Evolutionary conservation across 108 stramenopile genomes (phyloP), one percentile per base, ranked within the genome.

Genomic region (Cyclotella baltica): DNA sequence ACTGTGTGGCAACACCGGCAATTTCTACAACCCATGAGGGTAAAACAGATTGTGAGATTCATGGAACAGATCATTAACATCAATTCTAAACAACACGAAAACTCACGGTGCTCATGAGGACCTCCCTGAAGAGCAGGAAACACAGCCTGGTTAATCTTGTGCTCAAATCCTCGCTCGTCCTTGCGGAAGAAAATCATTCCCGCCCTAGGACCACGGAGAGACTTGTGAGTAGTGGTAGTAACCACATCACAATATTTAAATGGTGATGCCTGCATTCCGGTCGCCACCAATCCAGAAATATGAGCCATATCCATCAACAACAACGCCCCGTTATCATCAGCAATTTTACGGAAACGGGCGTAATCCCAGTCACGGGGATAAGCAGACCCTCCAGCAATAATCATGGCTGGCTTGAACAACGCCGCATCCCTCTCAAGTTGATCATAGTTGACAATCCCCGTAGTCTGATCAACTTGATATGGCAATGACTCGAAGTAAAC

Each of bases 201-300:
- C 16, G 99, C 97, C 50, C 99, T 96, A 8, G 99, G 99, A 56
- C 99, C 99, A 62, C 99, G 96, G 30, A 99, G 95, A 52, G 96
- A 97, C 89, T 99, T 99, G 97, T 99, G 99, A n/a, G 98, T 99
- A 51, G 99, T 99, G 75, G 99, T 99, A 52, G 99, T 99, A 30
- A 99, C 99, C 43, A 99, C 89, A 81, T 99, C 99, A 72, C 94
- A 95, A 73, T 83, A 85, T 48, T 98, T 95, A 78, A 99, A 99
- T 36, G 99, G 99, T 83, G 84, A 90, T 9, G 62, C 83, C 48
- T 90, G 93, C 84, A 98, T 97, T 47, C 87, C 86, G 57, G 98
- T 96, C 48, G 97, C 98, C 38, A 99, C 98, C 51, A 99, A 88
- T 48, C 99, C 99, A 19, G 96, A 97, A 76, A 97, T 98, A 91